Percentiles rank a stretch among this genome's conserved stretches.
These are phyloP conservation scores for Colletotrichum cereale DNA, from an alignment of 2,329 filamentous ascomycete genomes.

Conservation along the genomic window DNA sequence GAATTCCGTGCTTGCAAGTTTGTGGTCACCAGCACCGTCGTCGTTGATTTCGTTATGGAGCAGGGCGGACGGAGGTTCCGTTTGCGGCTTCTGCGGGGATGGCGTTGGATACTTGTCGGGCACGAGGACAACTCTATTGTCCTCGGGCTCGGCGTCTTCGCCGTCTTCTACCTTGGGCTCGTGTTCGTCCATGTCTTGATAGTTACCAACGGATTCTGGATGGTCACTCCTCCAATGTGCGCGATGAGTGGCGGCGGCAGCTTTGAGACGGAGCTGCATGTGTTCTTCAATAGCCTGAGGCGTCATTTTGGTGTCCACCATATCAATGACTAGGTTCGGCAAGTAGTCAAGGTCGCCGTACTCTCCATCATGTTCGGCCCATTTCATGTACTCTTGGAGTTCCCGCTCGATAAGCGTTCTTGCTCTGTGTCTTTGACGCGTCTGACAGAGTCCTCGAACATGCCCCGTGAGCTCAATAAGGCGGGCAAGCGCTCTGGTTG, in stretches of 20 bases:
- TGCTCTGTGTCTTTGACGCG: conserved; percentile 49
- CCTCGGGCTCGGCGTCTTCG: conserved; percentile 35
- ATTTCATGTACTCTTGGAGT: conserved; percentile 52
- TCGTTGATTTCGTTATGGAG: neutral
- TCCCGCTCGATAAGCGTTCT: conserved; percentile 50
- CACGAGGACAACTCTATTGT: conserved; percentile 37
- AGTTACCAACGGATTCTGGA: neutral
- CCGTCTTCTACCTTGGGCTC: conserved; percentile 18
- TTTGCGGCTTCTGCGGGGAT: conserved; percentile 8
- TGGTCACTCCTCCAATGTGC: conserved; percentile 49
- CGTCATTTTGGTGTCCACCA: conserved; percentile 49
- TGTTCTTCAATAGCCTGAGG: conserved; percentile 50
- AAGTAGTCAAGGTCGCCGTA: conserved; percentile 51
- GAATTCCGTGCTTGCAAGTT: neutral
- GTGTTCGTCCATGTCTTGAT: neutral
- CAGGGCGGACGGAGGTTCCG: neutral
- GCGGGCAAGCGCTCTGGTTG: conserved; percentile 53
- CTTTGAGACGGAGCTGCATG: conserved; percentile 52
- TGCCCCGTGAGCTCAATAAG: conserved; percentile 56
- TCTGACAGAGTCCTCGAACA: conserved; percentile 52
- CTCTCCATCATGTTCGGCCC: conserved; percentile 57
- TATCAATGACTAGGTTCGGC: conserved; percentile 55
- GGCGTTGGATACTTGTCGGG: conserved; percentile 36
- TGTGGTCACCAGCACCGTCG: neutral
- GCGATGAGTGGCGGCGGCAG: conserved; percentile 52